A percentile compares a stretch with the other conserved stretches of the same genome.
Evolutionary conservation across 371 early-diverging fungal genomes (phyloP).

Genomic region (Mortierella sp.): DNA sequence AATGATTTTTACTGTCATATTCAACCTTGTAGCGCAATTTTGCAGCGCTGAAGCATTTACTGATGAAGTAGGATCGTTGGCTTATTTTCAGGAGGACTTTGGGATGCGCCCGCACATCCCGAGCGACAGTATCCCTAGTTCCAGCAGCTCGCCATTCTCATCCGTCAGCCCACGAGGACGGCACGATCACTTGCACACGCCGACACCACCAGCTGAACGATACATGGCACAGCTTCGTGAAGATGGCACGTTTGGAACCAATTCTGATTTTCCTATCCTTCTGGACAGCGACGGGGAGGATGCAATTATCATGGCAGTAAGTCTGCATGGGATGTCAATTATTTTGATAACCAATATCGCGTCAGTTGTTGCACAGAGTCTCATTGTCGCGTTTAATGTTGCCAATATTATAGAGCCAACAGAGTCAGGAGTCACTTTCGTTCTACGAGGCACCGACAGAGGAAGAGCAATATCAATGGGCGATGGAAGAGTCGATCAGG

Average conservation of each 20-base stretch:
- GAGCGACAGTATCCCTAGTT: constrained; percentile 35
- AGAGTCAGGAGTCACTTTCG: constrained; percentile 13
- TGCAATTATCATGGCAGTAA: constrained; percentile 15
- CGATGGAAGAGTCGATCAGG: constrained; percentile 49
- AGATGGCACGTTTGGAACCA: background rate
- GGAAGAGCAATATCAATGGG: constrained; percentile 50
- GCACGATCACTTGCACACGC: constrained; percentile 8
- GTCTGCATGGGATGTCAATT: background rate
- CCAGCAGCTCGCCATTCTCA: constrained; percentile 30
- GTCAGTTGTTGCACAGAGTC: too few relatives aligned
- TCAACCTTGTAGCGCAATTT: constrained; percentile 20
- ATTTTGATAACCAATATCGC: too few relatives aligned
- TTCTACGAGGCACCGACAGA: constrained; percentile 35
- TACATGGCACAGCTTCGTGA: background rate
- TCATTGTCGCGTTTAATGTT: background rate
- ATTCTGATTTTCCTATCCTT: constrained; percentile 17
- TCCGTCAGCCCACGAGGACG: constrained; percentile 28
- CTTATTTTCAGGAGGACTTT: constrained; percentile 15
- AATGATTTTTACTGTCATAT: too few relatives aligned
- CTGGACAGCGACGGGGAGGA: constrained; percentile 35
- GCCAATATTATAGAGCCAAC: constrained; percentile 14
- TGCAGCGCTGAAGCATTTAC: constrained; percentile 27
- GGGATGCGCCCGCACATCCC: constrained; percentile 18
- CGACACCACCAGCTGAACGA: constrained; percentile 1
- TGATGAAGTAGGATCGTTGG: background rate